Conservation (phyloP, 352 stramenopile species). For the Globisporangium carolinianum region DNA sequence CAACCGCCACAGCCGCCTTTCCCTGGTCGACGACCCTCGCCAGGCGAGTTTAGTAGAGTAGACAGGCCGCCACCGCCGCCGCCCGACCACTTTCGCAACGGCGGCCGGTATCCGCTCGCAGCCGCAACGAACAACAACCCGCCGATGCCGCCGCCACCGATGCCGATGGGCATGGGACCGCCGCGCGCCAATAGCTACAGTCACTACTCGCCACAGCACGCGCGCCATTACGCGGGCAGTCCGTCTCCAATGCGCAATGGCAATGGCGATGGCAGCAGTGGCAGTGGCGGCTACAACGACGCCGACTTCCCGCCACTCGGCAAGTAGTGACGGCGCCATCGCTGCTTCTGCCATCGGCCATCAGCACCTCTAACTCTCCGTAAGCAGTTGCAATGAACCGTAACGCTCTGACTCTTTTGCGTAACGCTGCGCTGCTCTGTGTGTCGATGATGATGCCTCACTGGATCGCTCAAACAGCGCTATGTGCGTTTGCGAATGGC, state of each 20-base stretch:
- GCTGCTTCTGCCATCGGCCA: neutral
- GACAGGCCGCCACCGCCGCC: slow-evolving; percentile 30
- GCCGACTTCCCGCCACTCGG: slow-evolving; percentile 60
- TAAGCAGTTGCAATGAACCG: too few relatives aligned
- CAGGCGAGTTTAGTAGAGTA: slow-evolving; percentile 57
- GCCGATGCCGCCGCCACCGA: slow-evolving; percentile 21
- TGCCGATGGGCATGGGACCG: slow-evolving; percentile 12
- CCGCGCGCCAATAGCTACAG: slow-evolving; percentile 3
- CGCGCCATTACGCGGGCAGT: slow-evolving; percentile 2
- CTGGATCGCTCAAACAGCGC: too few relatives aligned
- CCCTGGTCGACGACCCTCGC: slow-evolving; percentile 19
- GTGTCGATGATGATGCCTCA: too few relatives aligned
- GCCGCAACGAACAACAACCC: slow-evolving; percentile 19
- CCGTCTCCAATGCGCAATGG: slow-evolving; percentile 11
- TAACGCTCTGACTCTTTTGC: too few relatives aligned
- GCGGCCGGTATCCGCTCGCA: slow-evolving; percentile 11
- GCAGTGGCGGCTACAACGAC: slow-evolving; percentile 38
- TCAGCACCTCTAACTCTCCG: neutral
- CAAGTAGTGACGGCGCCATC: slow-evolving; percentile 18
- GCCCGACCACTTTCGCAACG: slow-evolving; percentile 28
- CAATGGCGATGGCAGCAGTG: neutral
- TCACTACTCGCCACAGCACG: slow-evolving; percentile 9
- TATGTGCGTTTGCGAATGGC: too few relatives aligned
- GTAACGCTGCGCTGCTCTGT: too few relatives aligned
- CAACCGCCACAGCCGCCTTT: slow-evolving; percentile 16